Evolutionary conservation across 768 basidiomycete species (phyloP).

Genomic region (Fomitopsis pulvina): DNA sequence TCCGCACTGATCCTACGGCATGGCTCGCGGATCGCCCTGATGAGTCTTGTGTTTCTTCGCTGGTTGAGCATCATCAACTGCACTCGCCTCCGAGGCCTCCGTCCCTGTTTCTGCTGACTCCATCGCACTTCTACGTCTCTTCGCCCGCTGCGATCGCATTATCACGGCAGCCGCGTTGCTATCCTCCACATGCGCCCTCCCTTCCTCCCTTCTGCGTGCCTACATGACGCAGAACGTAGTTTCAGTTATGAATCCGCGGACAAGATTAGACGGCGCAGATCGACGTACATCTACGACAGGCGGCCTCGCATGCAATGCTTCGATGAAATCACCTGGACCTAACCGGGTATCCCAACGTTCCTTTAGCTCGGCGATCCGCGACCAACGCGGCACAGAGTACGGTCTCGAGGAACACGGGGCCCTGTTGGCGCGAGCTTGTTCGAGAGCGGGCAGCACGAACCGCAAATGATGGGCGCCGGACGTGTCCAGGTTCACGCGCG

Average conservation of each 20-base stretch:
- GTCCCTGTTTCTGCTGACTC: not conserved
- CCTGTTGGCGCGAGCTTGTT: not conserved
- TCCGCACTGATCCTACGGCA: not conserved
- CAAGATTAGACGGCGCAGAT: not conserved
- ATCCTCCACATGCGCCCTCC: not conserved
- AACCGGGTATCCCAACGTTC: slow-evolving; percentile 11
- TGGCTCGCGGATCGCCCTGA: not conserved
- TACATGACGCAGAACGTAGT: not conserved
- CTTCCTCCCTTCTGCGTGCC: not conserved
- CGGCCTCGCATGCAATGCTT: slow-evolving; percentile 8
- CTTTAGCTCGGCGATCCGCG: slow-evolving; percentile 15
- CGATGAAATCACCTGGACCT: slow-evolving; percentile 11
- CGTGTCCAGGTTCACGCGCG: too few species aligned
- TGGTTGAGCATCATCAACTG: not conserved
- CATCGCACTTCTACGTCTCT: not conserved
- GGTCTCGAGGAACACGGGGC: slow-evolving; percentile 1
- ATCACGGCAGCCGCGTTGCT: slow-evolving; percentile 2
- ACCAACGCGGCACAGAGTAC: slow-evolving; percentile 7
- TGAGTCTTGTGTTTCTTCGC: not conserved
- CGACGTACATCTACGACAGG: not conserved
- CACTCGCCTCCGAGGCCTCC: not conserved
- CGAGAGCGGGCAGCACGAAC: not conserved
- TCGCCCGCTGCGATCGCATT: not conserved
- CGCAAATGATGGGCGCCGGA: too few species aligned
- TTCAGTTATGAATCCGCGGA: not conserved